Conservation (phyloP, 2,329 filamentous ascomycete species). For the Paracoccidioides lutzii region DNA sequence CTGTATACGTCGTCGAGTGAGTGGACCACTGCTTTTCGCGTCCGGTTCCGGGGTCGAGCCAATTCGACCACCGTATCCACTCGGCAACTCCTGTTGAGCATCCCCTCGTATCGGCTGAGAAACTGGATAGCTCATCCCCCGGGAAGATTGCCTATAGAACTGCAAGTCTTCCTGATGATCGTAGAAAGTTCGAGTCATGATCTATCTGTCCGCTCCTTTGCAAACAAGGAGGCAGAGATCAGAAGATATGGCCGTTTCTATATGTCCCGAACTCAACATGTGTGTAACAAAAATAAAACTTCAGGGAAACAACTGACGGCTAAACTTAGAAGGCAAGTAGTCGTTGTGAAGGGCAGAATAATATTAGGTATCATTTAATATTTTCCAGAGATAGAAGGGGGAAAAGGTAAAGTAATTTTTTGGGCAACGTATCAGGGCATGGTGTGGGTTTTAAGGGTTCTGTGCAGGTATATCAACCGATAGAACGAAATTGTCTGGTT, state of each 20-base stretch:
- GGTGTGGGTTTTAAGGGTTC: background rate
- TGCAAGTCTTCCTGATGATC: conserved; percentile 14
- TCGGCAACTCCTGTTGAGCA: conserved; percentile 16
- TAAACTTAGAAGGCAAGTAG: background rate
- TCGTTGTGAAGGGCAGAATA: background rate
- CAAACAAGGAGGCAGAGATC: conserved; percentile 1
- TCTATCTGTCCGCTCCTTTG: conserved; percentile 5
- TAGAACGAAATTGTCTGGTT: background rate
- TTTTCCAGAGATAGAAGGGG: background rate
- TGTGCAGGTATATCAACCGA: background rate
- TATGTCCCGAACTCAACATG: conserved; percentile 2
- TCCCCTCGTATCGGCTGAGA: conserved; percentile 16
- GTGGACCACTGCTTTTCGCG: conserved; percentile 24
- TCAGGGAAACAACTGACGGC: background rate
- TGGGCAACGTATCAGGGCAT: background rate
- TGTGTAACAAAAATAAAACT: background rate
- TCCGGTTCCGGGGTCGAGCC: conserved; percentile 21
- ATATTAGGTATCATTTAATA: background rate
- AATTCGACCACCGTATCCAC: conserved; percentile 9
- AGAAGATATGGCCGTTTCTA: conserved; percentile 4
- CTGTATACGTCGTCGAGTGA: conserved; percentile 39
- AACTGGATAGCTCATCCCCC: conserved; percentile 15
- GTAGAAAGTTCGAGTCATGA: conserved; percentile 17
- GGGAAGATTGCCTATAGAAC: conserved; percentile 15
- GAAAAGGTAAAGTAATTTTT: background rate